Base-by-base conservation (phyloP, 257 asterid genomes). In the Solanum sparsipilum region DNA sequence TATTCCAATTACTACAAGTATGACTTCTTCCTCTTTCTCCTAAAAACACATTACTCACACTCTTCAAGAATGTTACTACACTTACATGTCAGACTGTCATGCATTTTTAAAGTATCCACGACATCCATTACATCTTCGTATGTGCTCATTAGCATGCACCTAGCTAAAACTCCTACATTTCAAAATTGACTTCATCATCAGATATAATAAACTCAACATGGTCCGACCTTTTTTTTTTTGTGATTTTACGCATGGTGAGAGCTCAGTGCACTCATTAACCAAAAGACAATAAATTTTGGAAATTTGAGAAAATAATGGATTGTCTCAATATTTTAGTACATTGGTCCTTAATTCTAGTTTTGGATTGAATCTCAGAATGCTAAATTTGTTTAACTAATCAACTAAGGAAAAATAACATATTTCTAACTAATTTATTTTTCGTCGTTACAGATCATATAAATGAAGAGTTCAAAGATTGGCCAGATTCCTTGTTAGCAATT, bases 391-490 rank as follows among this genome's bases (percentile, higher is more conserved):
- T 60, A 60, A 60, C 4, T 60, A 21, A 67, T 27, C 74, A 6
- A 67, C 74, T 67, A 9, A n/a, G 11, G 0, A 67, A 11, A 60
- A 25, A 1, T 3, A 8, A 9, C 1, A 46, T 1, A 16, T n/a
- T 75, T 7, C 38, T 71, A 71, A 71, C 41, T 71, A 13, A 15
- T 38, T 23, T 38, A 76, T 58, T n/a, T 39, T 13, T 65, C 2
- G 1, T n/a, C 4, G 1, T 9, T 73, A 89, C 91, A 95, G 99
- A 91, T 92, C 93, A 92, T 31, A 70, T 70, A 85, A 92, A 87
- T 63, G 96, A 93, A 87, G 95, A 94, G 29, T 93, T 94, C 89
- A 93, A 88, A 63, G 95, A 92, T 88, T 96, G 98, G 98, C 94
- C 99, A 38, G 91, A 89, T 3, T 95, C 98, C 10, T 71, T 96